These are phyloP conservation scores for Cephalotrichum gorgonifer DNA, from an alignment of 2,329 filamentous ascomycete species.

Conservation along the genomic window DNA sequence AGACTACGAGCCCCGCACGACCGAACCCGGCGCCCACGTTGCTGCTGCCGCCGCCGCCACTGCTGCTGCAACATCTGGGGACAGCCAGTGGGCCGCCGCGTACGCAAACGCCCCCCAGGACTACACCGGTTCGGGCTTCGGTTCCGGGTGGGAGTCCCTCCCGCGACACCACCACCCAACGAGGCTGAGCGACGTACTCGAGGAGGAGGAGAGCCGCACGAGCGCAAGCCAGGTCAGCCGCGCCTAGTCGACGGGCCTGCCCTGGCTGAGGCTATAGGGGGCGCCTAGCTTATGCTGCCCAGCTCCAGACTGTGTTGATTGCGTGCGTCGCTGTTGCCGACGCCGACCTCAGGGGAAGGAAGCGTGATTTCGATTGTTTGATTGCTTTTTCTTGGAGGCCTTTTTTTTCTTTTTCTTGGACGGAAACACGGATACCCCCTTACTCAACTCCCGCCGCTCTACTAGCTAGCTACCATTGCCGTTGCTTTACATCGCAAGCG, in stretches of 20 bases:
- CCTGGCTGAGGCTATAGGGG: neutral
- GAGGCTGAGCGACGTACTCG: conserved; percentile 75
- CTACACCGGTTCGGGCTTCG: conserved; percentile 58
- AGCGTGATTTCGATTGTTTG: too few species aligned
- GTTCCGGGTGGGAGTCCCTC: conserved; percentile 64
- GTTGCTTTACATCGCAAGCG: neutral
- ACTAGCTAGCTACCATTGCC: neutral
- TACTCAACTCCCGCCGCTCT: too few species aligned
- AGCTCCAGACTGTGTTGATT: neutral
- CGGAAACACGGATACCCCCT: neutral
- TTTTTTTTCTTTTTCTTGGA: neutral
- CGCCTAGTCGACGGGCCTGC: neutral
- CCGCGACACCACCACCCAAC: conserved; percentile 81
- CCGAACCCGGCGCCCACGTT: conserved; percentile 15
- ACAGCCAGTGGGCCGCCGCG: conserved; percentile 28
- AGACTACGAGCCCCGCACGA: conserved; percentile 46
- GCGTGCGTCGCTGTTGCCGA: too few species aligned
- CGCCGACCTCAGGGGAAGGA: too few species aligned
- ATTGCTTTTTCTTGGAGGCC: too few species aligned
- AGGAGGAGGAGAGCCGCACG: conserved; percentile 73
- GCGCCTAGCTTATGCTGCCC: neutral
- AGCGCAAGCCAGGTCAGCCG: conserved; percentile 56
- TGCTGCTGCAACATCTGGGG: conserved; percentile 18
- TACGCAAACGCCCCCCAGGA: conserved; percentile 36
- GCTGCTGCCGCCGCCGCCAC: too few species aligned